phyloP scores from a whole-genome alignment of 805 yeast genomes.

The baker's yeast (Saccharomyces cerevisiae) region DNA sequence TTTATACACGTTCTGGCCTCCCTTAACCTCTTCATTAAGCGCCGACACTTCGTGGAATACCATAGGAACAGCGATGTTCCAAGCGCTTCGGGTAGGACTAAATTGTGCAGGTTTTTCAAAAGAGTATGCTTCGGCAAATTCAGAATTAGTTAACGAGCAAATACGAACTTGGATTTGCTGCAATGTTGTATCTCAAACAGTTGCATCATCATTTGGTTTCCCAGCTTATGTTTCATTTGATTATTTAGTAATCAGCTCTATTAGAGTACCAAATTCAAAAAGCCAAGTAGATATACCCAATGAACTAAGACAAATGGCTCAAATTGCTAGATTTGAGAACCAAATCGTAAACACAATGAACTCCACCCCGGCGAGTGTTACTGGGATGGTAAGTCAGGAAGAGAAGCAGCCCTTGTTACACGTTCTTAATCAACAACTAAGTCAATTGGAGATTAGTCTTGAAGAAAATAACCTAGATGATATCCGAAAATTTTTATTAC shows the following conservation, averaged over 20 bases:
- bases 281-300: conserved; percentile 39
- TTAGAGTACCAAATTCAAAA: conserved; percentile 10
- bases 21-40: conserved; percentile 84
- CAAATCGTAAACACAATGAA: conserved; percentile 73
- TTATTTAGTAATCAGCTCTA: conserved; percentile 43
- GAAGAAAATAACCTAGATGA: conserved; percentile 51
- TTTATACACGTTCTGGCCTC: conserved; percentile 91
- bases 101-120: conserved; percentile 67
- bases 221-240: conserved; percentile 89
- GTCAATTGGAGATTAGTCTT: conserved; percentile 54
- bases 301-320: conserved; percentile 67
- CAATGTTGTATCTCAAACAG: conserved; percentile 79
- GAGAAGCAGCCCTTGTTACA: conserved; percentile 71
- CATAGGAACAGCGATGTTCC: conserved; percentile 85
- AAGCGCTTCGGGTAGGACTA: conserved; percentile 85
- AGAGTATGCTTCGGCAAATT: conserved; percentile 41
- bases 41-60: conserved; percentile 97
- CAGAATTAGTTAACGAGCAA: conserved; percentile 58
- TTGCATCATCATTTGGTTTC: conserved; percentile 89
- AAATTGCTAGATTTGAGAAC: conserved; percentile 77
- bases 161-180: conserved; percentile 89
- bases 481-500: conserved; percentile 57
- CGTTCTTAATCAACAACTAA: conserved; percentile 62
- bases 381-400: conserved; percentile 55
- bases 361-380: conserved; percentile 56